phyloP scores from a whole-genome alignment of 73 alveolate species.

The Paraurostyla sp. region DNA sequence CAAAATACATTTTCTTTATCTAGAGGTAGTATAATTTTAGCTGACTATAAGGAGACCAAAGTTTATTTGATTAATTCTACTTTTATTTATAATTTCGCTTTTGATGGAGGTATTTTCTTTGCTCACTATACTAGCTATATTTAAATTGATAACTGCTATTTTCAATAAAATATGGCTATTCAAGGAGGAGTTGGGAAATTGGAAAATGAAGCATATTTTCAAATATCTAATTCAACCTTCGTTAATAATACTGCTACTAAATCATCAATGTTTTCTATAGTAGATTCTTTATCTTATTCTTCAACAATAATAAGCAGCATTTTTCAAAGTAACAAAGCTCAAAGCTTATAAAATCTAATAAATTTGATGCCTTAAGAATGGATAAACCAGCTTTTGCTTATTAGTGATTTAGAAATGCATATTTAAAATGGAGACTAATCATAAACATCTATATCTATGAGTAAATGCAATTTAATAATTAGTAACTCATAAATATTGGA shows the following conservation, averaged over 20 bases:
- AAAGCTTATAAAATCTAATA: too few species aligned
- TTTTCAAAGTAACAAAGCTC: too few species aligned
- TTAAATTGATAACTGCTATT: background rate
- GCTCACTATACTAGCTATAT: background rate
- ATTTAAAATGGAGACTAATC: too few species aligned
- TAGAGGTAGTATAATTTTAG: constrained; percentile 44
- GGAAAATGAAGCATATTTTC: background rate
- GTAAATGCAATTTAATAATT: background rate
- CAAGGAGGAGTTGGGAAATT: background rate
- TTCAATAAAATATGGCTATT: background rate
- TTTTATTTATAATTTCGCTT: background rate
- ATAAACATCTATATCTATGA: too few species aligned
- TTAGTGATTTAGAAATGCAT: too few species aligned
- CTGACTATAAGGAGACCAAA: background rate
- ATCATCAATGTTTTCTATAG: background rate
- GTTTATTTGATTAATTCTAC: background rate
- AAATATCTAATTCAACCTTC: background rate
- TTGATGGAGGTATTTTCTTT: constrained; percentile 35
- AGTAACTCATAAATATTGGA: background rate
- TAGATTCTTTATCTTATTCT: too few species aligned
- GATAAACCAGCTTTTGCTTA: too few species aligned
- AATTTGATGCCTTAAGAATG: too few species aligned
- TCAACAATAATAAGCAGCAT: too few species aligned
- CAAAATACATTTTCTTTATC: constrained; percentile 12
- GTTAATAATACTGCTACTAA: background rate